Percentiles rank a stretch among this genome's conserved stretches.
Evolutionary conservation across 116 monocot species (phyloP).

Genomic region (Trichopus zeylanicus): DNA sequence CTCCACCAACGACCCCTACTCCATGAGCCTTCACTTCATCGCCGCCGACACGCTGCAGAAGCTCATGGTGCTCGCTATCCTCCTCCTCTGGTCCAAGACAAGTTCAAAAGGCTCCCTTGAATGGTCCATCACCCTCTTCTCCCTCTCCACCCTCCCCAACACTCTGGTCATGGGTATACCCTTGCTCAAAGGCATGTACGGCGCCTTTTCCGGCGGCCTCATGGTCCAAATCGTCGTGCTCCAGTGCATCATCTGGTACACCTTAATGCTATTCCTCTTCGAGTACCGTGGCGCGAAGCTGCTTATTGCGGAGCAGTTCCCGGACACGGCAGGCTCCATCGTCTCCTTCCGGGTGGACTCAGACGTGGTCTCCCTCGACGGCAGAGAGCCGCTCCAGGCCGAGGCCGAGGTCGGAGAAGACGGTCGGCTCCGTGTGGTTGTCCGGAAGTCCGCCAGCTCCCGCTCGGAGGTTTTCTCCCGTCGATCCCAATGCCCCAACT

Average conservation of each 20-base stretch:
- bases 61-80: constrained; percentile 28
- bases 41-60: constrained; percentile 49
- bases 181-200: constrained; percentile 60
- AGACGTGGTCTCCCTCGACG: constrained; percentile 16
- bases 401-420: constrained; percentile 26
- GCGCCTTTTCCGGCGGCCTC: constrained; percentile 30
- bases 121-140: constrained; percentile 60
- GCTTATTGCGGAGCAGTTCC: constrained; percentile 45
- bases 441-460: constrained; percentile 5
- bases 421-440: constrained; percentile 23
- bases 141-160: constrained; percentile 58
- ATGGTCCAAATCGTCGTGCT: constrained; percentile 52
- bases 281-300: constrained; percentile 49
- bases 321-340: constrained; percentile 20
- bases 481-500: too few species aligned
- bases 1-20: constrained; percentile 42
- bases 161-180: constrained; percentile 68
- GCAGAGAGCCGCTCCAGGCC: constrained; percentile 18
- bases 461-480: background rate
- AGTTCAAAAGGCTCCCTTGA: constrained; percentile 12
- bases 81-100: constrained; percentile 8
- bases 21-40: constrained; percentile 42
- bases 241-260: constrained; percentile 49
- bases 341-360: constrained; percentile 28
- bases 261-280: constrained; percentile 42